Percentiles rank a stretch among this genome's conserved stretches.
phyloP scores from a whole-genome alignment of 768 basidiomycete genomes.

The Symmetrospora coprosmae region DNA sequence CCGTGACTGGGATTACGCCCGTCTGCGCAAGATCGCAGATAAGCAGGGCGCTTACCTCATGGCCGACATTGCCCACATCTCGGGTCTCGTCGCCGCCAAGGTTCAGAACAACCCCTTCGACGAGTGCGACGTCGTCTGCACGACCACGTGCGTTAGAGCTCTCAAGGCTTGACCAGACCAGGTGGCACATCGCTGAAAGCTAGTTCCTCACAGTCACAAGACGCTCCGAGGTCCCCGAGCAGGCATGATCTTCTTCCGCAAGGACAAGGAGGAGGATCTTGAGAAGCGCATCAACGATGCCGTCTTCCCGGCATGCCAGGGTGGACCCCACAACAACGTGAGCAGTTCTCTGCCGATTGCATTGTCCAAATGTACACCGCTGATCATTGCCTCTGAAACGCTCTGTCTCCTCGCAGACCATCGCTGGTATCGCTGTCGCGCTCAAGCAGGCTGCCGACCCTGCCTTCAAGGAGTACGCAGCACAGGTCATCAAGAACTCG shows the following conservation, averaged over 20 bases:
- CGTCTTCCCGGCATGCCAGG: constrained; percentile 99
- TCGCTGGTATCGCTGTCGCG: constrained; percentile 84
- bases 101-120: constrained; percentile 85
- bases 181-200: not conserved
- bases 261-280: constrained; percentile 74
- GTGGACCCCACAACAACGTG: constrained; percentile 97
- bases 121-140: constrained; percentile 92
- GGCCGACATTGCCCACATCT: constrained; percentile 93
- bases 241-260: constrained; percentile 96
- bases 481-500: constrained; percentile 85
- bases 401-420: constrained; percentile 51
- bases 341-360: constrained; percentile 35
- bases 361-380: not conserved
- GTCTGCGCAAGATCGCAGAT: constrained; percentile 65
- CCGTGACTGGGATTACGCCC: constrained; percentile 88
- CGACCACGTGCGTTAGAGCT: constrained; percentile 61
- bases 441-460: constrained; percentile 82
- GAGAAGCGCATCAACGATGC: constrained; percentile 96
- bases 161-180: not conserved
- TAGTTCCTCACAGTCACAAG: constrained; percentile 55
- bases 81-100: constrained; percentile 81
- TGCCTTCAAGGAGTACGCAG: constrained; percentile 76
- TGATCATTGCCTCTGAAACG: no score
- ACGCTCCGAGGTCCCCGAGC: constrained; percentile 96
- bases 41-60: constrained; percentile 39